Evolutionary conservation across 768 basidiomycete species (phyloP).

Genomic region (Strobilomyces echinocephalus): DNA sequence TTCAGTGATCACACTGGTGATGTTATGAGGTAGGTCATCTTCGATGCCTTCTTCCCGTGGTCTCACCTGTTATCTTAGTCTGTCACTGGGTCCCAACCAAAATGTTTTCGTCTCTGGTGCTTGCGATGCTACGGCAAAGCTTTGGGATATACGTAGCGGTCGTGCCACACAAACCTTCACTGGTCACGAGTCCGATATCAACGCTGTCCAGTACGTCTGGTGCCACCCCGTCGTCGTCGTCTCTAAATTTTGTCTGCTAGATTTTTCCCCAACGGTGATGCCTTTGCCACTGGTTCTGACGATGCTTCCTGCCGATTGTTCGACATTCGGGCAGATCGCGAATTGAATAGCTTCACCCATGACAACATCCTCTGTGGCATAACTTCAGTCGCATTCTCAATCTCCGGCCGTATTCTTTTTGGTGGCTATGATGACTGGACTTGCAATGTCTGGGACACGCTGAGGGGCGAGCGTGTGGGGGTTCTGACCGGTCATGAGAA

Average conservation of each 20-base stretch:
- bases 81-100: constrained; percentile 91
- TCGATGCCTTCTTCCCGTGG: constrained; percentile 2
- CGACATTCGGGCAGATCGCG: constrained; percentile 96
- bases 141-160: constrained; percentile 98
- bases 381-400: constrained; percentile 98
- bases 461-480: constrained; percentile 97
- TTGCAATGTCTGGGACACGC: constrained; percentile 98
- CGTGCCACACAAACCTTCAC: constrained; percentile 98
- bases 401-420: constrained; percentile 94
- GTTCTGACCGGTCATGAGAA: constrained; percentile 98
- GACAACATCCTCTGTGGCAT: constrained; percentile 99
- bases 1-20: constrained; percentile 99
- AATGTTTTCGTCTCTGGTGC: constrained; percentile 98
- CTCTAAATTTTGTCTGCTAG: constrained; percentile 38
- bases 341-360: constrained; percentile 94
- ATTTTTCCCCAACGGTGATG: constrained; percentile 99
- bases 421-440: constrained; percentile 99
- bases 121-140: constrained; percentile 96
- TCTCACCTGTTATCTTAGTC: constrained; percentile 41
- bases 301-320: constrained; percentile 98
- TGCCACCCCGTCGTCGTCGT: not conserved
- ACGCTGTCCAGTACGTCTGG: constrained; percentile 86
- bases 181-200: constrained; percentile 98
- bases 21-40: constrained; percentile 85
- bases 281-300: constrained; percentile 97